Evolutionary conservation across 2,329 filamentous ascomycete species (phyloP), one percentile per base, ranked within the genome.

Genomic region (Leptodontidium sp.): DNA sequence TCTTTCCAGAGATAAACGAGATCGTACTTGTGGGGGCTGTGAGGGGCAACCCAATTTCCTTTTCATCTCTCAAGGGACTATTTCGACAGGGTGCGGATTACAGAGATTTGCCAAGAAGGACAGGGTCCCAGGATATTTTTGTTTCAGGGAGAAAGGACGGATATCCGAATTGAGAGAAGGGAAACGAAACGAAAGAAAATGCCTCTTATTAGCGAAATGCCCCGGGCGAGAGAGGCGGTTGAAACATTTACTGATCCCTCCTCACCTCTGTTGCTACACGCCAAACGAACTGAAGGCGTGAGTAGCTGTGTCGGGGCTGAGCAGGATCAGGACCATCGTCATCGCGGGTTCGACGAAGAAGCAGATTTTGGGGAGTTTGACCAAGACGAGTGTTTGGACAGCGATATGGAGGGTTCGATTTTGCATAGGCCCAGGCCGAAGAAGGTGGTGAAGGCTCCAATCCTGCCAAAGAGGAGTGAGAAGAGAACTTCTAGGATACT

Each of bases 401-500:
- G 71, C 57, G 72, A 77, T 61, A 77, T 78, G 74, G 77, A 78
- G 50, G 72, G 72, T 52, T 74, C 76, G 17, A 68, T 73, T 5
- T n/a, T 76, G 11, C 66, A 72, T 35, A 68, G 68, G 40, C 57
- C 72, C 4, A 66, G 71, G 43, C 71, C 72, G 26, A 74, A 72
- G 64, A 75, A 75, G 69, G 59, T 64, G 32, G 40, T 64, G 14
- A 73, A 68, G 53, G 58, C 72, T 26, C 75, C 77, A 29, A 53
- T 68, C 43, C 50, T 78, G 17, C 75, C 77, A 24, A 68, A 64
- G 40, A 64, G 73, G 40, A 77, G 72, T 45, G 72, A 75, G 53
- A 75, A 73, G 61, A 68, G 76, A 50, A 69, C 70, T 14, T 76
- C 75, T 3, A 72, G 49, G 32, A 70, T 76, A 17, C 50, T 77